Base-by-base conservation (phyloP, 179 eudicot genomes). In the Carnegiea gigantea region DNA sequence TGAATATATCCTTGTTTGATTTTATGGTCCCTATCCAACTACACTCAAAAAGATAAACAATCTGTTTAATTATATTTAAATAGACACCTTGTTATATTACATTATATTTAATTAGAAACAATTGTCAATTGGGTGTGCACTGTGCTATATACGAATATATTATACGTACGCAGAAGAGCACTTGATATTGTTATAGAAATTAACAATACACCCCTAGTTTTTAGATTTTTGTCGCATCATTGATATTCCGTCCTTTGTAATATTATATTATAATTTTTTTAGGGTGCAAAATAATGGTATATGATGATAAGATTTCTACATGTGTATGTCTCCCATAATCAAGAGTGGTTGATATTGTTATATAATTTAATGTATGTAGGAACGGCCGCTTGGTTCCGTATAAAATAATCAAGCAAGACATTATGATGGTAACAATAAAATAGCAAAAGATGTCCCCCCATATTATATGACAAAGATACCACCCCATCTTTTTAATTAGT, bases 221-320 rank as follows among this genome's bases (percentile, higher is more conserved):
- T 30, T 46, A 46, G 73, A 81, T 75, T 75, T 33, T 49, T 33
- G 36, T 33, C 1, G 3, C 2, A 9, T 46, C 76, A 76, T 24
- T 62, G 83, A 65, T 26, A 81, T 80, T 81, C 44, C 20, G 76
- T 40, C 70, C 33, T 64, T 57, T 0, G 57, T 17, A 51, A 51
- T 51, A 15, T 3, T 15, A 11, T 4, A 51, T 51, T 51, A 11
- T 11, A 51, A 51, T 51, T 10, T 51, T 40, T 51, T 51, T 59
- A 14, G 15, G 65, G 24, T 60, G 24, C 65, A 20, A 40, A 40
- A 5, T 9, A 7, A 40, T 40, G 44, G 44, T 40, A 40, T 5
- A 40, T 40, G 21, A 60, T 4, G 21, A 60, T 60, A 60, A 60
- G 65, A 60, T 57, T 57, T 57, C 1, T 17, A 5, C 65, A 60